Evolutionary conservation across 495 filamentous ascomycete species (phyloP), one percentile per base, ranked within the genome.

Genomic region (Cudoniella acicularis): DNA sequence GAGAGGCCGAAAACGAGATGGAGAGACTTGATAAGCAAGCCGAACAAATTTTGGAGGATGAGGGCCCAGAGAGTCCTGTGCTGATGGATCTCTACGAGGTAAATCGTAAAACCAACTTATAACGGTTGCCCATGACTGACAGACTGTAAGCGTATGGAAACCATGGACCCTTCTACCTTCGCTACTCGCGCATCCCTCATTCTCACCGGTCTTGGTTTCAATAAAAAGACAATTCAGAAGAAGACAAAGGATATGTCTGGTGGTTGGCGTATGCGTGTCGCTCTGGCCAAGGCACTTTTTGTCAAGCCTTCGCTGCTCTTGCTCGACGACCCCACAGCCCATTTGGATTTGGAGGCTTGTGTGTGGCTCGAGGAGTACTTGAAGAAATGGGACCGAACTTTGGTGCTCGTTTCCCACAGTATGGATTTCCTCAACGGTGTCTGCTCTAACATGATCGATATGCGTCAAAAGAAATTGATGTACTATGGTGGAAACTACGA

Each of bases 401-500:
- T 99, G 42, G 85, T 99, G 60, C 84, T 99, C 41, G 93, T 99
- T 25, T 99, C 94, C 24, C 94, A 99, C 80, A 91, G 87, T 55
- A 88, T 91, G 87, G 94, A 99, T 80, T 99, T 99, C 84, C 72
- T 99, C 64, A 99, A 99, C 81, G 94, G 94, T 76, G 94, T 99
- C 67, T 99, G 94, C 79, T 91, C 92, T 51, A 96, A 76, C 81
- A 96, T 99, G 94, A 87, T 99, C 67, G 94, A 99, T 68, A 97
- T 99, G 94, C 85, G 94, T 61, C 75, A 82, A 75, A 88, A 89
- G 75, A 79, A 88, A 74, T 88, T 99, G 57, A 76, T 94, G 59
- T 99, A 99, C 88, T 99, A 98, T 73, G 94, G 94, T 82, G 94
- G 94, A 85, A 99, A 99, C 81, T 99, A 98, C 83, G 94, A 99